Conservation (phyloP, 2,329 filamentous ascomycete genomes). For the Ustulina deusta region DNA sequence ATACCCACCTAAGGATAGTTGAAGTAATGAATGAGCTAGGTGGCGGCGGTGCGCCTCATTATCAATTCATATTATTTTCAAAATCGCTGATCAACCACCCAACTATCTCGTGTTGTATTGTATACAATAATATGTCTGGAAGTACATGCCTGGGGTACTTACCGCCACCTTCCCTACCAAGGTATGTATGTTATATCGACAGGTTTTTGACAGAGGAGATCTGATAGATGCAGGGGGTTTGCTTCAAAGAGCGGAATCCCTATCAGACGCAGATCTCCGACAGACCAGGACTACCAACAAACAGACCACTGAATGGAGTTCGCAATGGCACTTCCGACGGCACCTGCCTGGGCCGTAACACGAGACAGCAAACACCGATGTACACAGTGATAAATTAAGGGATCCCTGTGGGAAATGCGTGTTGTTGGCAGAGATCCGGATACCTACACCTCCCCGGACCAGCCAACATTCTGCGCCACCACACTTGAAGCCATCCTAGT, state of each 20-base stretch:
- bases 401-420: background rate
- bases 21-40: background rate
- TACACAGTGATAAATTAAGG: slow-evolving; percentile 3
- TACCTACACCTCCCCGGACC: background rate
- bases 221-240: background rate
- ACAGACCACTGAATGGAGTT: background rate
- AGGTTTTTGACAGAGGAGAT: background rate
- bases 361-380: slow-evolving; percentile 15
- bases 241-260: background rate
- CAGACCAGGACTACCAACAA: slow-evolving; percentile 10
- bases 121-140: slow-evolving; percentile 2
- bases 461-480: slow-evolving; percentile 6
- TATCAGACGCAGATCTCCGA: background rate
- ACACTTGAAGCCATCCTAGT: slow-evolving; percentile 7
- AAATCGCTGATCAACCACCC: background rate
- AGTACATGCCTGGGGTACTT: background rate
- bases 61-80: no score
- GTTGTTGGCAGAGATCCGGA: slow-evolving; percentile 2
- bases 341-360: slow-evolving; percentile 4
- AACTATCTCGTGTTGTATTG: no score
- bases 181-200: background rate
- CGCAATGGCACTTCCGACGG: background rate
- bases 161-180: background rate
- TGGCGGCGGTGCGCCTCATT: background rate
- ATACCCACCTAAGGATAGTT: background rate